Evolutionary conservation across 2,329 filamentous ascomycete genomes (phyloP), one percentile per base, ranked within the genome.

Genomic region (Purpureocillium lavendulum): DNA sequence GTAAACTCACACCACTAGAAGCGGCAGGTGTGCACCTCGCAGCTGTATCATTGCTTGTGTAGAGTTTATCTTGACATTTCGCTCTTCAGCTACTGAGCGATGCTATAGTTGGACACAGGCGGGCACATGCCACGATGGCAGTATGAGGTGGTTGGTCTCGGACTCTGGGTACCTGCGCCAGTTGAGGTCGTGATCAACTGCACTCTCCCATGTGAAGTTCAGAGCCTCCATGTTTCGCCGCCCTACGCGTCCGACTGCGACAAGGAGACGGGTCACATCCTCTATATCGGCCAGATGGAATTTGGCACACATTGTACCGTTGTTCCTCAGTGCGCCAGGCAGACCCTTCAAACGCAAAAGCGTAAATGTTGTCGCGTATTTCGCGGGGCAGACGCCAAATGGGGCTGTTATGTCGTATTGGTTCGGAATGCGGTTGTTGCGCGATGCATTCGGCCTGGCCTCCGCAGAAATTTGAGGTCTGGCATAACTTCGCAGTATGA

Each of bases 181-280:
- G 12, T 28, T 34, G n/a, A 2, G 11, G 8, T 32, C 30, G 21
- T 31, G 14, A 21, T 45, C 44, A 14, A 32, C 35, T 10, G 12
- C 13, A 33, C 44, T 43, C 24, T 32, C 31, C 44, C 44, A 45
- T 8, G 33, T 21, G 21, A 45, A 40, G 8, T 41, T 21, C 14
- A 45, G 8, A 8, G 36, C 38, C 2, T 38, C 40, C 16, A 45
- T 38, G 17, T 43, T 45, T n/a, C 30, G 30, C 21, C 44, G 44
- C 8, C 44, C 41, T 13, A 45, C 33, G 3, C 29, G 36, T 15
- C 44, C 44, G 16, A 45, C 7, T 28, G 39, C 26, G 16, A 45
- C 15, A 15, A 45, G 36, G 24, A 45, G n/a, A 10, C 35, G 38
- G 4, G 40, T 28, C 4, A 38, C 33, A 30, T 43, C 41, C 14